Percentiles rank a stretch among this genome's conserved stretches.
These are phyloP conservation scores for Magnusiomyces magnusii DNA, from an alignment of 1,139 yeast species.

Conservation along the genomic window DNA sequence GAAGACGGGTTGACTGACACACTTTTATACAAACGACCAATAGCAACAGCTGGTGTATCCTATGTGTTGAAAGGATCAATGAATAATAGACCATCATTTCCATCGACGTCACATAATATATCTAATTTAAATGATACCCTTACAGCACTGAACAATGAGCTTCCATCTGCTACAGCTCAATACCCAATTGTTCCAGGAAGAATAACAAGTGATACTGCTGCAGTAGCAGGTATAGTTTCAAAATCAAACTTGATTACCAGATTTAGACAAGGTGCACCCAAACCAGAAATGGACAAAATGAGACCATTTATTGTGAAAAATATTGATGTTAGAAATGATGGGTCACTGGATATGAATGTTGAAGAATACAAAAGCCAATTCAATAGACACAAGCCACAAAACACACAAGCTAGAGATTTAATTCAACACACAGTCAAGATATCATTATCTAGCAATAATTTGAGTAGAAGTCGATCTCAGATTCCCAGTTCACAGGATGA, in stretches of 20 bases:
- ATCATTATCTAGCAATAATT: neutral
- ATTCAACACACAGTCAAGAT: neutral
- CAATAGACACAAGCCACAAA: neutral
- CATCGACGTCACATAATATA: neutral
- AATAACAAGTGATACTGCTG: constrained; percentile 14
- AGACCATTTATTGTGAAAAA: constrained; percentile 12
- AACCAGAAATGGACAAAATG: constrained; percentile 6
- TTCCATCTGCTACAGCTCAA: constrained; percentile 1
- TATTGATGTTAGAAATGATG: constrained; percentile 8
- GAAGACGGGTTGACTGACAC: constrained; percentile 1
- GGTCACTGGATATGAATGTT: constrained; percentile 10
- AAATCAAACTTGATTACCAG: constrained; percentile 8
- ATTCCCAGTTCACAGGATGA: neutral
- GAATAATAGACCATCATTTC: constrained; percentile 13
- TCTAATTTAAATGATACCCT: neutral
- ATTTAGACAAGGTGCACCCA: neutral
- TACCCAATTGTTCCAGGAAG: constrained; percentile 18
- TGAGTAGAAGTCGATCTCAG: neutral
- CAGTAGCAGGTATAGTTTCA: constrained; percentile 19
- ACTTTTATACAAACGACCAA: constrained; percentile 1
- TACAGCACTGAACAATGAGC: neutral
- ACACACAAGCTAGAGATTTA: neutral
- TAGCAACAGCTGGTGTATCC: constrained; percentile 14
- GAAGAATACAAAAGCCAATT: neutral
- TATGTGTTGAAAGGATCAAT: constrained; percentile 12